These are phyloP conservation scores for Paraphoma sp. DNA, from an alignment of 2,329 filamentous ascomycete genomes.

Conservation along the genomic window DNA sequence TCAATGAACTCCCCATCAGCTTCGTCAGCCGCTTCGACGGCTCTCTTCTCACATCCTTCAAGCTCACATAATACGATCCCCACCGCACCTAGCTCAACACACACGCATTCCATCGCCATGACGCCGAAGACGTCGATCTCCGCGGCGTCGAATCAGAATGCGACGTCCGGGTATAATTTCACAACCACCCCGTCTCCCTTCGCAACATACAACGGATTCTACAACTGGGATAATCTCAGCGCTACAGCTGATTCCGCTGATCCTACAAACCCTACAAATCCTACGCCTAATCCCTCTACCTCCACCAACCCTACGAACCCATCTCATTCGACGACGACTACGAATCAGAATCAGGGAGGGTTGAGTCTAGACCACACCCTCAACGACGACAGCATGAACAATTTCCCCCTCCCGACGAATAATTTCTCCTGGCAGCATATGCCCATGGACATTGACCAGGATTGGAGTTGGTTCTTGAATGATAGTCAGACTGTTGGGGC, in stretches of 20 bases:
- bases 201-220: slow-evolving; percentile 49
- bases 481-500: slow-evolving; percentile 23
- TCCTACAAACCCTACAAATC: background rate
- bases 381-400: slow-evolving; percentile 32
- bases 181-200: slow-evolving; percentile 32
- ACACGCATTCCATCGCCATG: slow-evolving; percentile 15
- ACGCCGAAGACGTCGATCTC: slow-evolving; percentile 21
- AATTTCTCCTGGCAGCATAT: slow-evolving; percentile 49
- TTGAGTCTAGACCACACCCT: slow-evolving; percentile 13
- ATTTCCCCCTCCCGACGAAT: slow-evolving; percentile 42
- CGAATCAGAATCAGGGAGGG: background rate
- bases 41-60: background rate
- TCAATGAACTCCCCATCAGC: background rate
- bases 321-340: background rate
- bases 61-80: no score
- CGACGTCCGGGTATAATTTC: slow-evolving; percentile 13
- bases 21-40: background rate
- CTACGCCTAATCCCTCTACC: no score
- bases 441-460: slow-evolving; percentile 51
- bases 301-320: background rate
- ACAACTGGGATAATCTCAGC: slow-evolving; percentile 39
- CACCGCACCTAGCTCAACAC: background rate
- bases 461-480: slow-evolving; percentile 51
- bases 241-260: slow-evolving; percentile 16
- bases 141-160: slow-evolving; percentile 8